phyloP scores from a whole-genome alignment of 306 rosid genomes.

The Cucurbita moschata region DNA sequence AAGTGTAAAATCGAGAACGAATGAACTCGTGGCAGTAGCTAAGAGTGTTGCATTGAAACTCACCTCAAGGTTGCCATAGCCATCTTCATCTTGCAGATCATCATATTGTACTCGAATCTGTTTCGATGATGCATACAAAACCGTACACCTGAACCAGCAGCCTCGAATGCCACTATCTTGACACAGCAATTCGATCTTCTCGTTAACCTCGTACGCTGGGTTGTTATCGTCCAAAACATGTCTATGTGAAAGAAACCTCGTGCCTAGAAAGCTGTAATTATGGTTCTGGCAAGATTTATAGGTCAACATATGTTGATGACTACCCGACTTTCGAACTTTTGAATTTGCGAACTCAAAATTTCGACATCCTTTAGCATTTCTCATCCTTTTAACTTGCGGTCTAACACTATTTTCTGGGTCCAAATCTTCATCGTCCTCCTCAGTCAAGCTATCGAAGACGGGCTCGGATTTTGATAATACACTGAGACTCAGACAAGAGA shows the following conservation, averaged over 20 bases:
- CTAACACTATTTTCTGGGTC: slow-evolving; percentile 34
- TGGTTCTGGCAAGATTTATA: slow-evolving; percentile 30
- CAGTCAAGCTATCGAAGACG: slow-evolving; percentile 21
- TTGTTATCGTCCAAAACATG: slow-evolving; percentile 32
- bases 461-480: slow-evolving; percentile 25
- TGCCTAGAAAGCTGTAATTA: slow-evolving; percentile 28
- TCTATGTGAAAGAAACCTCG: slow-evolving; percentile 36
- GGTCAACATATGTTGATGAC: slow-evolving; percentile 29
- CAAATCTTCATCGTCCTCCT: slow-evolving; percentile 44
- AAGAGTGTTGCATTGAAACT: background rate
- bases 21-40: too few relatives aligned
- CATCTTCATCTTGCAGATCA: slow-evolving; percentile 84
- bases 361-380: slow-evolving; percentile 37
- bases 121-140: slow-evolving; percentile 52
- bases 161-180: slow-evolving; percentile 99
- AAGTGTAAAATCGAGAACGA: too few relatives aligned
- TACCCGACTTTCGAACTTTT: slow-evolving; percentile 38
- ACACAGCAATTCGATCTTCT: slow-evolving; percentile 82
- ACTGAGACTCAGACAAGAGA: slow-evolving; percentile 57
- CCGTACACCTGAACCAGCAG: slow-evolving; percentile 95
- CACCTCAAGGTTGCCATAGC: slow-evolving; percentile 81
- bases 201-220: slow-evolving; percentile 39
- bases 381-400: slow-evolving; percentile 59
- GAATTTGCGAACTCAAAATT: slow-evolving; percentile 20
- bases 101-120: slow-evolving; percentile 65